Evolutionary conservation across 768 basidiomycete species (phyloP).

Genomic region (Boletellus sp.): DNA sequence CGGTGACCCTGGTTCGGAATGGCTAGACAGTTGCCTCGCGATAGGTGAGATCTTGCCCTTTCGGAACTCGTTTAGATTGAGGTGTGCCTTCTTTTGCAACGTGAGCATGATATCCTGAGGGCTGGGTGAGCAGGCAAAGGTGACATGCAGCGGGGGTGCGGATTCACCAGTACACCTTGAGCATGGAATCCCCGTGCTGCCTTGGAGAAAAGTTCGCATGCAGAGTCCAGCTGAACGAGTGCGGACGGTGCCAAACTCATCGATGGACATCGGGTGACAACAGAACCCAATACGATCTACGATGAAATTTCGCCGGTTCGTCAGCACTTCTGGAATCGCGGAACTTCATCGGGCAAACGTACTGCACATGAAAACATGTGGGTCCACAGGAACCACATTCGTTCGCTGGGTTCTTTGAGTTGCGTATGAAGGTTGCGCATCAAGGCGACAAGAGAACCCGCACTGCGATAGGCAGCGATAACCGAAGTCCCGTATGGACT

Average conservation of each 20-base stretch:
- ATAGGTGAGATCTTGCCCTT: slow-evolving; percentile 50
- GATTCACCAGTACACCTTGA: slow-evolving; percentile 57
- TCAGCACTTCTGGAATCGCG: slow-evolving; percentile 16
- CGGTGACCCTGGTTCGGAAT: slow-evolving; percentile 40
- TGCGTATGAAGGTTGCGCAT: slow-evolving; percentile 68
- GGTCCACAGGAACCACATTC: slow-evolving; percentile 56
- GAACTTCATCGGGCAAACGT: slow-evolving; percentile 26
- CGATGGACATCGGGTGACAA: slow-evolving; percentile 74
- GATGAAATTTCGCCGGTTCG: slow-evolving; percentile 4
- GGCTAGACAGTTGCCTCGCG: slow-evolving; percentile 32
- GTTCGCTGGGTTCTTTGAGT: slow-evolving; percentile 57
- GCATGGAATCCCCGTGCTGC: slow-evolving; percentile 64
- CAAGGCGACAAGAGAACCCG: slow-evolving; percentile 65
- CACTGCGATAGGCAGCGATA: slow-evolving; percentile 70
- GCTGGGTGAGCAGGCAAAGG: slow-evolving; percentile 8
- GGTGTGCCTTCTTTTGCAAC: slow-evolving; percentile 63
- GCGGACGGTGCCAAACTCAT: slow-evolving; percentile 77
- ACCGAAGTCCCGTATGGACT: slow-evolving; percentile 72
- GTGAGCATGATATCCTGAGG: slow-evolving; percentile 59
- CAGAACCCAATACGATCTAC: slow-evolving; percentile 66
- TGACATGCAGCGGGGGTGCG: neutral
- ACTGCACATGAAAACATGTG: slow-evolving; percentile 61
- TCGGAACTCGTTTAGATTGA: slow-evolving; percentile 59
- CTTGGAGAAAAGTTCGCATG: slow-evolving; percentile 70
- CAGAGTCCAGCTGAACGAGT: slow-evolving; percentile 68